phyloP scores from a whole-genome alignment of 352 stramenopile genomes.

The Aphanomyces euteiches region DNA sequence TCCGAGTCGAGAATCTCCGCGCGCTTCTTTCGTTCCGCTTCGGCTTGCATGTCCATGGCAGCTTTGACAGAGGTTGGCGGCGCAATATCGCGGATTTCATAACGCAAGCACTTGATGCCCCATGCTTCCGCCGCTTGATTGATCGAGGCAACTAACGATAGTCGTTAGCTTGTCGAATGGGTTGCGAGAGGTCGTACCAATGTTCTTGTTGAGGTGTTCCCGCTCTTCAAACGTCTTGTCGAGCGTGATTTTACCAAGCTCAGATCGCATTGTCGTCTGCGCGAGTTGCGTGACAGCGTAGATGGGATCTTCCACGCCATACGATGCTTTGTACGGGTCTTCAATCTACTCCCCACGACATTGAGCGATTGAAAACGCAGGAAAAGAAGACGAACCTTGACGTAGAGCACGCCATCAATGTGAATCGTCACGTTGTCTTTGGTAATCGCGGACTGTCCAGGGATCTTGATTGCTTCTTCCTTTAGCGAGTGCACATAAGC shows the following conservation, averaged over 20 bases:
- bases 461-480: slow-evolving; percentile 89
- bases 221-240: slow-evolving; percentile 93
- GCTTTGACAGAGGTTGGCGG: slow-evolving; percentile 81
- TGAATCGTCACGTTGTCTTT: slow-evolving; percentile 90
- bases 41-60: slow-evolving; percentile 91
- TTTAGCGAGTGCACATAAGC: slow-evolving; percentile 91
- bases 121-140: slow-evolving; percentile 87
- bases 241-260: slow-evolving; percentile 90
- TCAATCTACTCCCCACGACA: slow-evolving; percentile 1
- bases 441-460: slow-evolving; percentile 86
- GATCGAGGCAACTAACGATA: slow-evolving; percentile 68
- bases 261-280: slow-evolving; percentile 89
- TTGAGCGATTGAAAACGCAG: not conserved
- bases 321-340: slow-evolving; percentile 30
- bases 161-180: not conserved
- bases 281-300: slow-evolving; percentile 89
- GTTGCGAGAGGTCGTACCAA: slow-evolving; percentile 32
- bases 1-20: slow-evolving; percentile 90
- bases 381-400: slow-evolving; percentile 44
- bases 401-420: slow-evolving; percentile 90
- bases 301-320: slow-evolving; percentile 69
- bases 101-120: slow-evolving; percentile 88
- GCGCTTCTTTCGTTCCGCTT: slow-evolving; percentile 88
- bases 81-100: slow-evolving; percentile 89
- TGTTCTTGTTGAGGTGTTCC: slow-evolving; percentile 88